These are phyloP conservation scores for Flaveria robusta DNA, from an alignment of 129 eudicot species.

Conservation along the genomic window DNA sequence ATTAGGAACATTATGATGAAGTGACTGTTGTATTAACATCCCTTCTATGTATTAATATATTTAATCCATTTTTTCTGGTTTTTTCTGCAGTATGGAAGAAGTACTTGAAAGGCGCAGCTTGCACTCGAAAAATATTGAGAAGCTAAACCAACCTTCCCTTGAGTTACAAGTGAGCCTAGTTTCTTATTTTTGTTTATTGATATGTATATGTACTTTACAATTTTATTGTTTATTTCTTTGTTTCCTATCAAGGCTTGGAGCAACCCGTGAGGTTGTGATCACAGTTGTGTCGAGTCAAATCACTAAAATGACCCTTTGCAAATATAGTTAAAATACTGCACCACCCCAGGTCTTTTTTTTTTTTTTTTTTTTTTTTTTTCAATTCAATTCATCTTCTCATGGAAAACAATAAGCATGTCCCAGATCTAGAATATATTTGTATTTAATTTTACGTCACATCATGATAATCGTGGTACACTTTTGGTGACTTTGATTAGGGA, in stretches of 20 bases:
- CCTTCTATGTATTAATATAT: not conserved
- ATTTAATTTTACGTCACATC: not conserved
- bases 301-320: not conserved
- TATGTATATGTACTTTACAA: not conserved
- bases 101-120: slow-evolving; percentile 80
- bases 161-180: slow-evolving; percentile 66
- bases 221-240: not conserved
- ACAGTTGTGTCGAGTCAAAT: not conserved
- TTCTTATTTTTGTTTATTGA: slow-evolving; percentile 2
- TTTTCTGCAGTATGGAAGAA: slow-evolving; percentile 57
- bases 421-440: not conserved
- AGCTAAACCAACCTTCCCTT: slow-evolving; percentile 77
- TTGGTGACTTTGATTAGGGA: not conserved
- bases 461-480: not conserved
- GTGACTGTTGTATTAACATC: not conserved
- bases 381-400: not conserved
- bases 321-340: not conserved
- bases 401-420: not conserved
- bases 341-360: not conserved
- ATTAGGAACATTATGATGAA: not conserved
- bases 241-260: slow-evolving; percentile 21
- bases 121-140: slow-evolving; percentile 78
- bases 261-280: not conserved
- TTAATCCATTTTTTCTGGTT: not conserved
- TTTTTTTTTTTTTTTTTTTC: not conserved